Base-by-base conservation (phyloP, 306 rosid species). In the Styphnolobium japonicum region DNA sequence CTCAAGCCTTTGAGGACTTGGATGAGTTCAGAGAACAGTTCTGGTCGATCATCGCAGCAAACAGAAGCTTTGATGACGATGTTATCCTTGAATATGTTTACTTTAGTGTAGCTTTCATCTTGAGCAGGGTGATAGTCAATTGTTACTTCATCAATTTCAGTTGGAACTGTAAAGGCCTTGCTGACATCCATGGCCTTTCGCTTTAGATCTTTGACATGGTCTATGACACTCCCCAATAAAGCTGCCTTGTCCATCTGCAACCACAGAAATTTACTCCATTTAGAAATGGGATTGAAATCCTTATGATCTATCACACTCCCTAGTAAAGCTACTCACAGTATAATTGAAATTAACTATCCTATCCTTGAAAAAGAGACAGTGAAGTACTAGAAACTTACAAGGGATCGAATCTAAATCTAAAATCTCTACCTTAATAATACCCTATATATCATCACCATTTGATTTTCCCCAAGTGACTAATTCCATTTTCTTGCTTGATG, bases 191-290 rank as follows among this genome's bases (percentile, higher is more conserved):
- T 79, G n/a, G 97, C 98, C 85, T 87, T 92, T 88, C 91, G 10
- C 84, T 88, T 94, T 10, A 94, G 97, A 55, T 92, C 97, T 61
- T 92, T 94, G 37, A 94, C 97, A 11, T 90, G 91, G 21, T 94
- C 96, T 40, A 94, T 89, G 52, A 86, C 98, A 39, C 96, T 92
- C 64, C 98, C 97, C 51, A 94, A 66, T 40, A 94, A 81, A 36
- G 98, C 94, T 53, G 98, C 98, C 70, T 94, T 94, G 89, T 94
- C 97, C 98, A 94, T 92, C 97, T 94, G 85, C 84, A 85, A 15
- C 34, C 82, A 70, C 72, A 82, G 1, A 65, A 8, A 58, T 16
- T 36, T 42, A 37, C 71, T 22, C 4, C 1, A 53, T 72, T 63
- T 34, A 56, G 37, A 60, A 45, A 45, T 52, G 61, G 14, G 40